A percentile compares a stretch with the other conserved stretches of the same genome.
phyloP scores from a whole-genome alignment of 176 grass and related monocot genomes.

The Sorghum bicolor region Sorghum_bicolor_NCBIv3 NC_012879.2:4810001-4810500 shows the following conservation, averaged over 20 bases:
- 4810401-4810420: slow-evolving; percentile 49
- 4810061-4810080: slow-evolving; percentile 20
- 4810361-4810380: slow-evolving; percentile 37
- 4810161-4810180: slow-evolving; percentile 1
- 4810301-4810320: slow-evolving; percentile 26
- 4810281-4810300: slow-evolving; percentile 29
- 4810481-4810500: slow-evolving; percentile 49
- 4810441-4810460: slow-evolving; percentile 45
- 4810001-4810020: slow-evolving; percentile 20
- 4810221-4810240: not conserved
- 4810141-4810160: slow-evolving; percentile 3
- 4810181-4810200: not conserved
- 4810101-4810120: not conserved
- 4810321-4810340: slow-evolving; percentile 15
- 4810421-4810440: slow-evolving; percentile 28
- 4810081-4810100: slow-evolving; percentile 18
- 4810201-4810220: not conserved
- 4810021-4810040: slow-evolving; percentile 23
- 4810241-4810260: not conserved
- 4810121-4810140: not conserved
- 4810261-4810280: not conserved
- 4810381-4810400: slow-evolving; percentile 21
- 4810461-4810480: slow-evolving; percentile 39
- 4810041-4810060: slow-evolving; percentile 29
- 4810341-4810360: slow-evolving; percentile 47